Percentiles rank a stretch among this genome's conserved stretches.
These are phyloP conservation scores for Alternaria panax DNA, from an alignment of 2,329 filamentous ascomycete species.

Conservation along the genomic window DNA sequence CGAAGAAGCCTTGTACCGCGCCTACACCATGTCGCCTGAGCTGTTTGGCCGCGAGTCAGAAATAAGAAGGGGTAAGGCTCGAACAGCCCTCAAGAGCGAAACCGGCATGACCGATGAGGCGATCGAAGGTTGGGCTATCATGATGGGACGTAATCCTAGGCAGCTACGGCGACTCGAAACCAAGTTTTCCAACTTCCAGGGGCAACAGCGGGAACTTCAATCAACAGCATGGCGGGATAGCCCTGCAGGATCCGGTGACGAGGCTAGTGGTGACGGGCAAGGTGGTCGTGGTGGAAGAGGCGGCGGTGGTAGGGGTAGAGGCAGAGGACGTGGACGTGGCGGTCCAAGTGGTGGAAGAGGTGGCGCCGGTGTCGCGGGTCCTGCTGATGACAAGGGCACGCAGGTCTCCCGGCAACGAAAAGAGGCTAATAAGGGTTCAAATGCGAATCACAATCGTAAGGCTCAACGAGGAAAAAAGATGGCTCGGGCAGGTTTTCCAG, in stretches of 20 bases:
- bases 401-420: slow-evolving; percentile 76
- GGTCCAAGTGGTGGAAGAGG: slow-evolving; percentile 43
- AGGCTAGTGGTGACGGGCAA: slow-evolving; percentile 53
- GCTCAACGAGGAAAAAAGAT: slow-evolving; percentile 71
- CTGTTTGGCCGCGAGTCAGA: slow-evolving; percentile 75
- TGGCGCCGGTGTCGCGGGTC: slow-evolving; percentile 67
- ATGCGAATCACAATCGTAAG: slow-evolving; percentile 86
- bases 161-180: slow-evolving; percentile 74
- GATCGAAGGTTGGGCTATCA: slow-evolving; percentile 92
- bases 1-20: slow-evolving; percentile 76
- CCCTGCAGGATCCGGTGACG: slow-evolving; percentile 63
- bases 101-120: slow-evolving; percentile 93
- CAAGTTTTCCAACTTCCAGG: slow-evolving; percentile 70
- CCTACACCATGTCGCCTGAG: slow-evolving; percentile 70
- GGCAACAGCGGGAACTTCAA: slow-evolving; percentile 69
- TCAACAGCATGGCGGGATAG: slow-evolving; percentile 67
- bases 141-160: slow-evolving; percentile 77
- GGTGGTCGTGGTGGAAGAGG: slow-evolving; percentile 59
- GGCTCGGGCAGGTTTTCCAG: slow-evolving; percentile 62
- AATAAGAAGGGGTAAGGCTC: slow-evolving; percentile 69
- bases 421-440: slow-evolving; percentile 80
- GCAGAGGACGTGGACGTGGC: slow-evolving; percentile 44
- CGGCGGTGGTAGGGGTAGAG: slow-evolving; percentile 47
- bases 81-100: slow-evolving; percentile 72
- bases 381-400: slow-evolving; percentile 73